Percentiles rank a stretch among this genome's conserved stretches.
Conservation (phyloP, 768 basidiomycete species). For the Vararia minispora region DNA sequence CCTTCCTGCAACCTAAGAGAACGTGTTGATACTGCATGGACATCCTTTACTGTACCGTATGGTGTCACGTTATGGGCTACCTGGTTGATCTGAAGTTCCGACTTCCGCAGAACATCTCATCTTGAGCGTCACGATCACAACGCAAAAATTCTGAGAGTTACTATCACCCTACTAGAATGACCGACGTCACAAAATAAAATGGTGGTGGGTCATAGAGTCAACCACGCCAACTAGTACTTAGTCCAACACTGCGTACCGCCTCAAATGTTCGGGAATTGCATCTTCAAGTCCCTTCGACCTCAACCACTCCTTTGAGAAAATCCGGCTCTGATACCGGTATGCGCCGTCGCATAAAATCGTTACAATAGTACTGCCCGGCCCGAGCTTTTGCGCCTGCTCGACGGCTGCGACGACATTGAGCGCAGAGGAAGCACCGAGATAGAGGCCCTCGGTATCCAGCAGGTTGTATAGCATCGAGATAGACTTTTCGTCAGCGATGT, state of each 20-base stretch:
- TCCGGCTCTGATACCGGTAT: conserved; percentile 90
- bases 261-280: conserved; percentile 73
- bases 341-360: conserved; percentile 94
- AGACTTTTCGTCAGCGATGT: conserved; percentile 79
- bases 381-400: conserved; percentile 76
- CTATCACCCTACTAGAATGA: too few relatives aligned
- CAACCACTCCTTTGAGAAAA: conserved; percentile 94
- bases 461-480: conserved; percentile 92
- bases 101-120: too few relatives aligned
- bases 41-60: too few relatives aligned
- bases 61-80: too few relatives aligned
- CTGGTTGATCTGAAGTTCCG: too few relatives aligned
- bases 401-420: conserved; percentile 92
- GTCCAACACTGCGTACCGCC: conserved; percentile 84
- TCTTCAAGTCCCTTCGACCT: conserved; percentile 63
- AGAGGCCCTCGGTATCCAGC: conserved; percentile 85
- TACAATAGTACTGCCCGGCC: conserved; percentile 74
- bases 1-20: too few relatives aligned
- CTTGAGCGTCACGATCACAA: too few relatives aligned
- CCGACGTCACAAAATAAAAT: too few relatives aligned
- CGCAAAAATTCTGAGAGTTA: too few relatives aligned
- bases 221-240: too few relatives aligned
- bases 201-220: too few relatives aligned
- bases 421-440: conserved; percentile 89
- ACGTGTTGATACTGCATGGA: too few relatives aligned